Base-by-base conservation (phyloP, 371 early-diverging fungal species). In the Rhizomucor pusillus region DNA sequence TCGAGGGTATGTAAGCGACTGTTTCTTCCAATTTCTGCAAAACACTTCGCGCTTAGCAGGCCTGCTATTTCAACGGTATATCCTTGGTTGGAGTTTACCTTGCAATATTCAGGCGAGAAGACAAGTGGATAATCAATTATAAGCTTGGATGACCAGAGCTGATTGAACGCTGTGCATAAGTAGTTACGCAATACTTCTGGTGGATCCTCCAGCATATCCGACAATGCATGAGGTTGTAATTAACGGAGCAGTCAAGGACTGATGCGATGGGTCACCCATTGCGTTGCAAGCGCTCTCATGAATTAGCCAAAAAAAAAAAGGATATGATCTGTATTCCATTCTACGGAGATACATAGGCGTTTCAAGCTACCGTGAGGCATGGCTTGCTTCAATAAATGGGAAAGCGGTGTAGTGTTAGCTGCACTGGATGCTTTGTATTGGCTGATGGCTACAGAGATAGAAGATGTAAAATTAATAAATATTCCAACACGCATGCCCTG, bases 251-350 rank as follows among this genome's bases (percentile, higher is more conserved):
- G n/a, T n/a, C n/a, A n/a, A n/a, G n/a, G n/a, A n/a, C n/a, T n/a
- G n/a, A n/a, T n/a, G n/a, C n/a, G n/a, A n/a, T n/a, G n/a, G n/a
- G n/a, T n/a, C n/a, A n/a, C n/a, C n/a, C n/a, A n/a, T n/a, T n/a
- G n/a, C n/a, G n/a, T n/a, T n/a, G n/a, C n/a, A n/a, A n/a, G n/a
- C n/a, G n/a, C n/a, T n/a, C n/a, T n/a, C n/a, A n/a, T n/a, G n/a
- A n/a, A n/a, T n/a, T n/a, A n/a, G n/a, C n/a, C n/a, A 16, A 16
- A 4, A 36, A 4, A 33, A 34, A 52, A 43, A 52, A 52, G 52
- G 43, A 52, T 52, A 52, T 52, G 25, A 22, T 52, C 33, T 52
- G 52, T 43, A 12, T 41, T 22, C 33, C 43, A 52, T 19, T 52
- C 52, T 44, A 52, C 3, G 11, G n/a, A 12, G 33, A 52, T 16